Evolutionary conservation across 106 monocot genomes (phyloP), one percentile per base, ranked within the genome.

Genomic region (Phalaenopsis equestris): DNA sequence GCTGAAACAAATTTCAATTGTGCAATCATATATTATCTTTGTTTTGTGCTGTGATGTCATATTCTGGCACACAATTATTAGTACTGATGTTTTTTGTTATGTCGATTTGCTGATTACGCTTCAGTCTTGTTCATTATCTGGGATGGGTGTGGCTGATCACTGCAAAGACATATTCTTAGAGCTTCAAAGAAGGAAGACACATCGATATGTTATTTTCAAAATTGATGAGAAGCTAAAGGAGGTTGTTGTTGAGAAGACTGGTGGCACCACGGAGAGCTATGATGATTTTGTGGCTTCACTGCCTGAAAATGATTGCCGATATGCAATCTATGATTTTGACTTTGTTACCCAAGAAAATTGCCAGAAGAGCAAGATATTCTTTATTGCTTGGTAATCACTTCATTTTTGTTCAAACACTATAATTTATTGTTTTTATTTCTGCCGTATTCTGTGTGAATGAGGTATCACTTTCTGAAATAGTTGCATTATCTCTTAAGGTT

Each of bases 191-290:
- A 83, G 74, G 78, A 83, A 79, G 45, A 24, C 42, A 37, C 73
- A 83, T 79, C 55, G 83, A 18, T 83, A 83, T 82, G 82, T 82
- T 43, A 77, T 82, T 65, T 82, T 82, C 77, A 82, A 82, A 67
- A 82, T 82, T 67, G 83, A 78, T 58, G 83, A 83, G 83, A 83
- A 83, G 73, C 77, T 18, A 77, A 83, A 83, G 79, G 73, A 83
- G 79, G 83, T 83, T 58, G 43, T 83, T 56, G 83, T 83, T 23
- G 83, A 83, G 72, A 83, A 83, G 46, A 83, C 79, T 73, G 83
- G 83, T 72, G 83, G 72, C 72, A 55, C 83, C 42, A 38, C 83
- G 42, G 83, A 83, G 41, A 83, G 83, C 79, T 83, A 56, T 74
- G 73, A 83, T 79, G 83, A 83, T 38, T 83, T 83, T 41, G 37